Evolutionary conservation across 1,284 basidiomycete genomes (phyloP).

Genomic region (Microbotryum violaceum): DNA sequence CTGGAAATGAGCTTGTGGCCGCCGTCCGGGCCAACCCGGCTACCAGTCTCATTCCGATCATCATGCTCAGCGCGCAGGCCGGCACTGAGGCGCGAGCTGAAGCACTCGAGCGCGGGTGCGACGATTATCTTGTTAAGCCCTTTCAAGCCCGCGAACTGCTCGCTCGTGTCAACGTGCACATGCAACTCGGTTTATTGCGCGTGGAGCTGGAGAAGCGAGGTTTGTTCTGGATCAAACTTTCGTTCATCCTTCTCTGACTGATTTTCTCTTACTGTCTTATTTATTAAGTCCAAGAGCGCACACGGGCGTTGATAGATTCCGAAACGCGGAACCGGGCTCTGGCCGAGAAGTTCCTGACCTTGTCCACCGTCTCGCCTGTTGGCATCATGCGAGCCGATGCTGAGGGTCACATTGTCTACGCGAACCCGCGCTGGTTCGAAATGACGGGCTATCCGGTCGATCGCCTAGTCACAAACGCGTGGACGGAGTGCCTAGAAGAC

Average conservation of each 20-base stretch:
- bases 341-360: constrained; percentile 32
- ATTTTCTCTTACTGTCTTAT: not conserved
- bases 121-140: constrained; percentile 36
- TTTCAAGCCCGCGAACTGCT: constrained; percentile 37
- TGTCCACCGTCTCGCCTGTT: constrained; percentile 34
- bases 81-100: constrained; percentile 35
- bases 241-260: not conserved
- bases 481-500: constrained; percentile 19
- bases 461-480: constrained; percentile 23
- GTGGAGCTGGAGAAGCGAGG: constrained; percentile 31
- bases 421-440: constrained; percentile 25
- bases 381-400: constrained; percentile 32
- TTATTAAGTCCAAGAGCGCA: constrained; percentile 30
- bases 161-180: constrained; percentile 33
- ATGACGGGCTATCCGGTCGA: constrained; percentile 17
- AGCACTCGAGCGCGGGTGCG: constrained; percentile 34
- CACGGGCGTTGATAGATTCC: constrained; percentile 33
- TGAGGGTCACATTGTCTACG: constrained; percentile 20
- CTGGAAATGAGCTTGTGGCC: constrained; percentile 31
- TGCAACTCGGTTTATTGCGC: constrained; percentile 36
- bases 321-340: constrained; percentile 30
- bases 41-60: constrained; percentile 31
- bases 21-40: constrained; percentile 26
- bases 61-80: constrained; percentile 36
- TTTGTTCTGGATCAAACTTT: not conserved